Evolutionary conservation across 345 rosid genomes (phyloP), one percentile per base, ranked within the genome.

Genomic region (Dipteronia dyeriana): DNA sequence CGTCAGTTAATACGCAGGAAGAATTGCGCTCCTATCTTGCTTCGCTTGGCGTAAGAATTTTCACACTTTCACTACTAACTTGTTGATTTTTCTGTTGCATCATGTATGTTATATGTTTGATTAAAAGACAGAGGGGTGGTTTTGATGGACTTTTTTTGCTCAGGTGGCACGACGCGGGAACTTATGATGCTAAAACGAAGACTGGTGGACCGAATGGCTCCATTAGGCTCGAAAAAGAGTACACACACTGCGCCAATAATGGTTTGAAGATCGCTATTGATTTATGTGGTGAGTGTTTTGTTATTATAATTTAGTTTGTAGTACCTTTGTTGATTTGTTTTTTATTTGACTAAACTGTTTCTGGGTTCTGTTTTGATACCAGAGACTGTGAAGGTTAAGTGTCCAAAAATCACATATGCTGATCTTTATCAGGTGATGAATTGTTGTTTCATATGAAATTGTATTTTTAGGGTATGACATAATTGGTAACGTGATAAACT

Each of bases 131-230:
- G 45, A 41, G 45, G 45, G 45, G 45, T 1, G 45, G 45, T 41
- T 41, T 41, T 41, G 45, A 41, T 41, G 11, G 45, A 41, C 8
- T 41, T 34, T 31, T 34, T 34, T 34, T 41, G 2, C 45, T 78
- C 75, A 91, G 94, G 81, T 94, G 95, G 95, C 97, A 92, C 69
- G 94, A 95, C 45, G 99, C 99, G 8, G 98, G 99, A 74, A 95
- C 98, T 19, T 93, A 93, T 68, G 96, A 93, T 81, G 90, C 91
- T 1, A 87, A 81, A 51, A 89, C 90, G 9, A 90, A 82, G 82
- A 93, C 91, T 0, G 98, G 99, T 75, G 99, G 99, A n/a, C 89
- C 98, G 49, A 68, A 95, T 79, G 99, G 98, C 38, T 93, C 99
- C 1, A 90, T 91, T 26, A 83, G 97, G 84, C 80, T 74, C 39